Evolutionary conservation across 2,329 filamentous ascomycete species (phyloP), one percentile per base, ranked within the genome.

Genomic region (Nannizzia gypsea): DNA sequence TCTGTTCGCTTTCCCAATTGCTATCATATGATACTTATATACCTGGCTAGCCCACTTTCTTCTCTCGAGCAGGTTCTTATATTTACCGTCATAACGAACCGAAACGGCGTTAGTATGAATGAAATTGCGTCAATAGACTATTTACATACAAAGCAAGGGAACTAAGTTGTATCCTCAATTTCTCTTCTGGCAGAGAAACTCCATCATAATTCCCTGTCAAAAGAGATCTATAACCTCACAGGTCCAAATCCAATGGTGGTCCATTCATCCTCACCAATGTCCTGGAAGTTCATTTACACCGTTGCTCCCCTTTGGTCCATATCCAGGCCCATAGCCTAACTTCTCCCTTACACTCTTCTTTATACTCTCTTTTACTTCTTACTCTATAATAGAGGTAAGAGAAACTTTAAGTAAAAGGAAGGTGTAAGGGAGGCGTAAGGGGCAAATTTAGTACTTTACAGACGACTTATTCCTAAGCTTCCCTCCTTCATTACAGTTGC

Each of bases 31-130:
- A 50, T 28, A 50, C 13, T 28, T 50, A 50, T 50, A 50, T 50
- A 50, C 44, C 44, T 50, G 44, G 44, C 42, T 46, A 46, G 42
- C 42, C 42, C 42, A 50, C 44, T 50, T 50, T 50, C 44, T 50
- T 50, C 44, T 17, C 44, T 50, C 26, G 31, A 24, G 44, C 44
- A 26, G 44, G 44, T 50, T 50, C 8, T 15, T 50, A 50, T 50
- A 50, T 50, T 28, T 13, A 24, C 22, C 11, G 6, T 50, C 44
- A 50, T 50, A 50, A 50, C 44, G 44, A 50, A 50, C 20, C 8
- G 11, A 50, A 50, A 50, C 20, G 44, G 44, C 44, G 44, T 50
- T 50, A 28, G 44, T 50, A 50, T 50, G 20, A 50, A 50, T 50
- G 22, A 26, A 50, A 50, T 24, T 24, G 22, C 20, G 44, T 28